Base-by-base conservation (phyloP, 192 early-diverging fungal genomes). In the Helicostylum pulchrum region DNA sequence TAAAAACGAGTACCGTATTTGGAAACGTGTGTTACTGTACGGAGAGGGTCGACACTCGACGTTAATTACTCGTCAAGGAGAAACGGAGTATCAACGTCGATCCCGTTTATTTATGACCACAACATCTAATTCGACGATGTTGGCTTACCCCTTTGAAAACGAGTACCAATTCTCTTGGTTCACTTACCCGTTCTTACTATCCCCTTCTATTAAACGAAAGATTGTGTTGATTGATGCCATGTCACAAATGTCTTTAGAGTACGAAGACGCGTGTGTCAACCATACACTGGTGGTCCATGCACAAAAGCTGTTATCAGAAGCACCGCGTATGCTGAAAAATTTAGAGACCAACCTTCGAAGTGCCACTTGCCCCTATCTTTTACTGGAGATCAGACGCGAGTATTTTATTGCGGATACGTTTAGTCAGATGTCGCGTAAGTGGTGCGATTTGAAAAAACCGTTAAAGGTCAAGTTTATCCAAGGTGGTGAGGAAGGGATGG, bases 401-500 rank as follows among this genome's bases (percentile, higher is more conserved):
- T 71, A 74, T 58, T 72, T 95, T 42, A 83, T 97, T 5, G 75
- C 85, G 19, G 95, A 97, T 62, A 85, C 88, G 0, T 78, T 93
- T 67, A 81, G 87, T 23, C 90, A 94, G 69, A 80, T 93, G 20
- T 72, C 73, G 0, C 78, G 73, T 30, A 88, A 88, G 51, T 78
- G 74, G 47, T 51, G 62, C 0, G 89, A 90, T 56, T 66, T 92
- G 5, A 91, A 92, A 64, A 91, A 92, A 39, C 92, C 92, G 3
- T 80, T 94, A 26, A 90, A 91, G 64, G 88, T 95, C 23, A 82
- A 85, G 48, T 98, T 96, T 77, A 84, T 93, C 0, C 88, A 86
- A 17, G 88, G 90, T 44, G 93, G 93, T 21, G 95, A 98, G 65
- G 90, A 94, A 70, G 95, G 94, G 7, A 87, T 92, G 80, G 95